Conservation (phyloP, 2,329 filamentous ascomycete genomes). For the Thielaviopsis populi region DNA sequence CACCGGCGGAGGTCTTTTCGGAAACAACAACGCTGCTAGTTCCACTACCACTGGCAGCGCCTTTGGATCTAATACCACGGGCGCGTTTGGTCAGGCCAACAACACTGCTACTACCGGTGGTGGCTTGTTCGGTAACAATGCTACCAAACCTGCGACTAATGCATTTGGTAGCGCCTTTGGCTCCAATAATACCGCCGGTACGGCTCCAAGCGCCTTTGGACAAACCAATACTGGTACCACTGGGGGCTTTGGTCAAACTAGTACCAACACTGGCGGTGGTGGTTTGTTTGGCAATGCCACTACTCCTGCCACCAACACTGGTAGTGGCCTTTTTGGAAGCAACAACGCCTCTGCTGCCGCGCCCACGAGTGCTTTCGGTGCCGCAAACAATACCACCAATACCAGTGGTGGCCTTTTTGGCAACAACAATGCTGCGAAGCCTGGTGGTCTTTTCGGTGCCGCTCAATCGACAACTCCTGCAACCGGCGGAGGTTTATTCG, state of each 20-base stretch:
- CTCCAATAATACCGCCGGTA: conserved; percentile 22
- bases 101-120: conserved; percentile 24
- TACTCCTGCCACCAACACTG: conserved; percentile 20
- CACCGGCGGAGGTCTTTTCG: conserved; percentile 22
- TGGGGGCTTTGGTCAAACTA: conserved; percentile 22
- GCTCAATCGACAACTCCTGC: conserved; percentile 13
- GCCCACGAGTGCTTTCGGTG: conserved; percentile 28
- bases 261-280: conserved; percentile 18
- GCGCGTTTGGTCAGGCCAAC: conserved; percentile 22
- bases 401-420: conserved; percentile 29
- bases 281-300: conserved; percentile 9
- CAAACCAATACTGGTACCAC: conserved; percentile 22
- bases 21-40: conserved; percentile 22
- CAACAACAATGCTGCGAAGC: conserved; percentile 26
- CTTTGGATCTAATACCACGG: conserved; percentile 20
- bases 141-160: conserved; percentile 20
- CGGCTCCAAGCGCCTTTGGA: conserved; percentile 19
- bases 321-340: conserved; percentile 34
- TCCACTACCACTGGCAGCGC: conserved; percentile 7
- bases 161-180: conserved; percentile 33
- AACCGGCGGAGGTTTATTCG: conserved; percentile 34
- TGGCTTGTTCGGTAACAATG: conserved; percentile 22
- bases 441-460: conserved; percentile 36
- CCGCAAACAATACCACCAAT: conserved; percentile 17
- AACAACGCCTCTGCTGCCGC: conserved; percentile 18